A percentile compares a stretch with the other conserved stretches of the same genome.
Conservation (phyloP, 1,284 basidiomycete species). For the Volvariella surrecta region DNA sequence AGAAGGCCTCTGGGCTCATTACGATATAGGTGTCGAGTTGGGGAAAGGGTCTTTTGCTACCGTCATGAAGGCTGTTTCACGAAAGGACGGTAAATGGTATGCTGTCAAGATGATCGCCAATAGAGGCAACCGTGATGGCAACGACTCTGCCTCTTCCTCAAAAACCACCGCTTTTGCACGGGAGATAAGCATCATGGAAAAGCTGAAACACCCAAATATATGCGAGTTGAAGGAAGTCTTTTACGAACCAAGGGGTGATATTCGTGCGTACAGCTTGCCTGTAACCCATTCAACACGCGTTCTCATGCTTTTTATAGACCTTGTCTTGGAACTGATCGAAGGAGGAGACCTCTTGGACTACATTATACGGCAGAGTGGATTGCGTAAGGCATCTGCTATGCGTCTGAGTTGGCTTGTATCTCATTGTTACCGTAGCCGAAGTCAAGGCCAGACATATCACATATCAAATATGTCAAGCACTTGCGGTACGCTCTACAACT, state of each 20-base stretch:
- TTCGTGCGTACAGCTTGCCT: slow-evolving; percentile 48
- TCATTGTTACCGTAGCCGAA: slow-evolving; percentile 36
- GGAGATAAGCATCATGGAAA: slow-evolving; percentile 76
- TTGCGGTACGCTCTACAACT: slow-evolving; percentile 40
- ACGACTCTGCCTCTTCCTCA: slow-evolving; percentile 11
- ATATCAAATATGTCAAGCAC: slow-evolving; percentile 66
- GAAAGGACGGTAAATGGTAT: slow-evolving; percentile 49
- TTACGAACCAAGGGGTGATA: slow-evolving; percentile 52
- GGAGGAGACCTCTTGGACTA: slow-evolving; percentile 87
- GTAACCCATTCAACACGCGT: too few species aligned
- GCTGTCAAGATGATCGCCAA: slow-evolving; percentile 73
- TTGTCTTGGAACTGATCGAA: slow-evolving; percentile 74
- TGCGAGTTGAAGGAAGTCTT: slow-evolving; percentile 78
- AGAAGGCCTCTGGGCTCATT: slow-evolving; percentile 49
- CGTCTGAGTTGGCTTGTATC: too few species aligned
- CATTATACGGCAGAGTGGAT: slow-evolving; percentile 42
- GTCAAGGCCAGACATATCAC: slow-evolving; percentile 51
- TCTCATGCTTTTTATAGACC: slow-evolving; percentile 37
- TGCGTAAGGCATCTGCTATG: slow-evolving; percentile 36
- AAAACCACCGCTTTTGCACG: slow-evolving; percentile 37
- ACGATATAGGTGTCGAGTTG: slow-evolving; percentile 59
- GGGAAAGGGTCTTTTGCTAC: slow-evolving; percentile 79
- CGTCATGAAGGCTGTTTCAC: slow-evolving; percentile 63
- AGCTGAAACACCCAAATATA: slow-evolving; percentile 73
- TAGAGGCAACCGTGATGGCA: slow-evolving; percentile 26